These are phyloP conservation scores for Aspergillus awamori DNA, from an alignment of 2,329 filamentous ascomycete genomes.

Conservation along the genomic window DNA sequence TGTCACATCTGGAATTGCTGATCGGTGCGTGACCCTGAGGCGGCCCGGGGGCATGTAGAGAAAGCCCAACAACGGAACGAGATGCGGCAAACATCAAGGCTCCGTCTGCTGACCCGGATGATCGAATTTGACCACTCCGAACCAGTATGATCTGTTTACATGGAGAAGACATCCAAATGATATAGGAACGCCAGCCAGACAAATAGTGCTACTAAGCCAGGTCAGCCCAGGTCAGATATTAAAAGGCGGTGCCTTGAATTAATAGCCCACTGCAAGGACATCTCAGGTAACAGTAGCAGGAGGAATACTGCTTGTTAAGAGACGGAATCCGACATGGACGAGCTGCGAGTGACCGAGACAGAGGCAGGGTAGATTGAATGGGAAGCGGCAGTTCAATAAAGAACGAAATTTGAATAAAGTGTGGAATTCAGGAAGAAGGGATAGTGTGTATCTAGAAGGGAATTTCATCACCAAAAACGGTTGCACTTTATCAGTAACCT, in stretches of 20 bases:
- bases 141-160: background rate
- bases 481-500: too few species aligned
- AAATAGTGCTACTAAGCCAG: conserved; percentile 4
- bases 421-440: background rate
- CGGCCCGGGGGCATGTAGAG: background rate
- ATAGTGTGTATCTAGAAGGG: background rate
- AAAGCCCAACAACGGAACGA: background rate
- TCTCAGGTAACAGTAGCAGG: background rate
- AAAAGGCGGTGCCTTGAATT: background rate
- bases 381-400: background rate
- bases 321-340: background rate
- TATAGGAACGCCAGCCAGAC: background rate
- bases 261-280: background rate
- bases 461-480: too few species aligned
- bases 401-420: background rate
- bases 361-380: too few species aligned
- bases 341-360: background rate
- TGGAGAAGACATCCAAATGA: too few species aligned
- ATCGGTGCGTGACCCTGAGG: background rate
- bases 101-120: background rate
- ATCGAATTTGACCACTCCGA: background rate
- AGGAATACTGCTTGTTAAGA: background rate
- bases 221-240: background rate
- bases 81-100: background rate
- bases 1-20: background rate